phyloP scores from a whole-genome alignment of 768 basidiomycete species.

The Leccinellum luteum region DNA sequence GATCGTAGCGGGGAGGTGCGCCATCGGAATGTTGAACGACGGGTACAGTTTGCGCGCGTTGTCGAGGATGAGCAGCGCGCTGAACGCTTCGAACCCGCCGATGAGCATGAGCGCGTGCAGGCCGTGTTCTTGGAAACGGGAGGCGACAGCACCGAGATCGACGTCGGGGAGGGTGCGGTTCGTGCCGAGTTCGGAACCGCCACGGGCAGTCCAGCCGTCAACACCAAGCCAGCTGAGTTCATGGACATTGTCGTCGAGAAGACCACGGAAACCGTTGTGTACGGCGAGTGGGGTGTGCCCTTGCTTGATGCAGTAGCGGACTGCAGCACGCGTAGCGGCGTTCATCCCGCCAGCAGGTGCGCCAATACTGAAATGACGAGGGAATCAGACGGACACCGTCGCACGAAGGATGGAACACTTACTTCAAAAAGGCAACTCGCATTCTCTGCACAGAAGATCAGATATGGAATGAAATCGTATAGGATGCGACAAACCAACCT shows the following conservation, averaged over 20 bases:
- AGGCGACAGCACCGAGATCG: conserved; percentile 85
- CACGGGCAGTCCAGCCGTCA: conserved; percentile 93
- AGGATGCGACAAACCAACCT: conserved; percentile 33
- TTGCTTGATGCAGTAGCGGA: conserved; percentile 87
- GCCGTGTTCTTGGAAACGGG: conserved; percentile 84
- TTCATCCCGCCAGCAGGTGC: conserved; percentile 99
- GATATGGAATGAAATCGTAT: background rate
- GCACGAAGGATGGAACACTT: conserved; percentile 10
- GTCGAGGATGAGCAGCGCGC: conserved; percentile 72
- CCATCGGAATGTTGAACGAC: conserved; percentile 93
- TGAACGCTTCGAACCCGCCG: conserved; percentile 96
- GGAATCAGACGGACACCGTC: background rate
- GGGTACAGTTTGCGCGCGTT: conserved; percentile 81
- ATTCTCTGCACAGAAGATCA: conserved; percentile 50
- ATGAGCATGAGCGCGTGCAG: conserved; percentile 84
- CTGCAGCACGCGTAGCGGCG: conserved; percentile 92
- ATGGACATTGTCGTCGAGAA: conserved; percentile 84
- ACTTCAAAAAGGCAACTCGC: conserved; percentile 84
- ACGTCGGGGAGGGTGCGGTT: conserved; percentile 85
- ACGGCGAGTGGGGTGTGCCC: conserved; percentile 92
- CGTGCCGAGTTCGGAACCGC: conserved; percentile 96
- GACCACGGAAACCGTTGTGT: conserved; percentile 94
- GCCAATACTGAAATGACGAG: conserved; percentile 62
- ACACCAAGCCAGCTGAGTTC: conserved; percentile 95
- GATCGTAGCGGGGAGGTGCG: conserved; percentile 93